These are phyloP conservation scores for Orbilia ellipsospora DNA, from an alignment of 2,329 filamentous ascomycete genomes.

Conservation along the genomic window DNA sequence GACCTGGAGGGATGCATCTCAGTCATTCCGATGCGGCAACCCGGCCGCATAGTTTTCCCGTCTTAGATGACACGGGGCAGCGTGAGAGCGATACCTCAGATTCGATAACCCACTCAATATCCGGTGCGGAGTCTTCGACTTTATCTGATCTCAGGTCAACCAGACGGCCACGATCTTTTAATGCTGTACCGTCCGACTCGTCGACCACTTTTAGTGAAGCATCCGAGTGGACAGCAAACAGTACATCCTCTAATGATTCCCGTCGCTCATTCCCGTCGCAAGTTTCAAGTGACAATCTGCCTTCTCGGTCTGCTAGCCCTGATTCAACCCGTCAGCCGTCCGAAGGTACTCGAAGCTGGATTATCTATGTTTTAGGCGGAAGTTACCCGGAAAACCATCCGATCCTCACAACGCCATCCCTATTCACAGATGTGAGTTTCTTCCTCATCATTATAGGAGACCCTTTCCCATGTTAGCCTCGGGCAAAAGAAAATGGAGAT, in stretches of 20 bases:
- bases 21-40: neutral
- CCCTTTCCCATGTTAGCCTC: neutral
- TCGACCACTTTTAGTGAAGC: slow-evolving; percentile 28
- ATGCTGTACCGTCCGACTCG: slow-evolving; percentile 8
- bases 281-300: slow-evolving; percentile 7
- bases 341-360: slow-evolving; percentile 72
- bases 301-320: slow-evolving; percentile 26
- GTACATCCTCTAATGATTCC: slow-evolving; percentile 20
- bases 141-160: neutral
- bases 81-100: neutral
- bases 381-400: slow-evolving; percentile 77
- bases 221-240: slow-evolving; percentile 42
- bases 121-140: neutral
- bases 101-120: neutral
- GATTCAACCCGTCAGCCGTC: slow-evolving; percentile 55
- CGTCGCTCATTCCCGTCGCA: slow-evolving; percentile 14
- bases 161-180: neutral
- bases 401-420: slow-evolving; percentile 74
- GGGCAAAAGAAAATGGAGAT: neutral
- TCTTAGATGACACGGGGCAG: neutral
- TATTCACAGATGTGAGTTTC: slow-evolving; percentile 73
- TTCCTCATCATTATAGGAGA: neutral
- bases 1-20: neutral
- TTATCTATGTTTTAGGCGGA: slow-evolving; percentile 77
- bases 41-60: neutral